phyloP scores from a whole-genome alignment of 306 rosid species.

The Glycine latifolia region DNA sequence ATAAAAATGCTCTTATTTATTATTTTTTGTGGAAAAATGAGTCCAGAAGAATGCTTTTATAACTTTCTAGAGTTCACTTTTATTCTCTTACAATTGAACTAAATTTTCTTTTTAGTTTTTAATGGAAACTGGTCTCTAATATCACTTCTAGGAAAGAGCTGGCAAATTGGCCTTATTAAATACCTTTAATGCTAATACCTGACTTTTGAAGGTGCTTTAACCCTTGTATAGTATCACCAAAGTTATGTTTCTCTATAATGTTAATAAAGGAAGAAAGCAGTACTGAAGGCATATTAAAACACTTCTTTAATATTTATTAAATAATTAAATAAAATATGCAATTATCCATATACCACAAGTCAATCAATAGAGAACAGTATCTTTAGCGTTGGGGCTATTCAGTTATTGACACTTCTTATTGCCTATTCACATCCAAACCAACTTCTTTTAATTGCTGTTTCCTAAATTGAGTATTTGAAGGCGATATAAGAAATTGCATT shows the following conservation, averaged over 20 bases:
- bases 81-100: conserved; percentile 1
- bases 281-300: not conserved
- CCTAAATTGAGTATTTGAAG: conserved; percentile 1
- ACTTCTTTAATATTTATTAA: conserved; percentile 22
- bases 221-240: not conserved
- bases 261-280: not conserved
- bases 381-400: conserved; percentile 14
- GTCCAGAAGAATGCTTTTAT: not conserved
- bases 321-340: not conserved
- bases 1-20: not conserved
- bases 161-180: not conserved
- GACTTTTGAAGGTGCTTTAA: not conserved
- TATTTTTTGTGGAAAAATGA: conserved; percentile 21
- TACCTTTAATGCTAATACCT: no score
- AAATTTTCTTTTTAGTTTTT: not conserved
- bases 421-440: conserved; percentile 3
- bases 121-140: not conserved
- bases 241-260: not conserved
- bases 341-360: conserved; percentile 2
- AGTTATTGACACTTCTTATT: not conserved
- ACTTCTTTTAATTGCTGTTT: conserved; percentile 3
- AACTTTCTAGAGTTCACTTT: conserved; percentile 17
- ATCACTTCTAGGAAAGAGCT: not conserved
- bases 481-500: conserved; percentile 21
- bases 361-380: not conserved